phyloP scores from a whole-genome alignment of 176 grass and related monocot genomes.

The Phyllostachys edulis region DNA sequence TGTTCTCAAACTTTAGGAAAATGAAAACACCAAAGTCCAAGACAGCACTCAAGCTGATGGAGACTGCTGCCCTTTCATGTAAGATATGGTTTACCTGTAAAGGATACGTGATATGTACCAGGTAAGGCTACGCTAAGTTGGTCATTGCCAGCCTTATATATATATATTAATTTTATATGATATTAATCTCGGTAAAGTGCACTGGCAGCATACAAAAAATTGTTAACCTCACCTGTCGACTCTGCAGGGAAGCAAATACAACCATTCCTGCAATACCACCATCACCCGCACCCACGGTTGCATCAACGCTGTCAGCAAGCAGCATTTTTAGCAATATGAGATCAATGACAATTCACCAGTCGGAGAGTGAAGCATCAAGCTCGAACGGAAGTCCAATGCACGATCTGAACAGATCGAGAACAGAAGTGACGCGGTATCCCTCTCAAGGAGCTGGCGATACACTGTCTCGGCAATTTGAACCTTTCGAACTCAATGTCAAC shows the following conservation, averaged over 20 bases:
- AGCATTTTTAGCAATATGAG: constrained; percentile 39
- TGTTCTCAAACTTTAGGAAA: constrained; percentile 42
- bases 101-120: constrained; percentile 58
- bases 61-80: constrained; percentile 47
- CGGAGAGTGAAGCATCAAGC: constrained; percentile 31
- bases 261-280: constrained; percentile 32
- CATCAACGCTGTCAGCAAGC: constrained; percentile 29
- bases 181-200: not conserved
- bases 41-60: constrained; percentile 57
- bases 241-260: constrained; percentile 52
- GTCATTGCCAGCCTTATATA: not conserved
- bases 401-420: constrained; percentile 31
- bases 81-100: constrained; percentile 89
- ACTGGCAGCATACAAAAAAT: not conserved
- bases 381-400: constrained; percentile 30
- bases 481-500: not conserved
- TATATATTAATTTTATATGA: too few species aligned
- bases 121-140: constrained; percentile 35
- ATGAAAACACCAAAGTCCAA: constrained; percentile 60
- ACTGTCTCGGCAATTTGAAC: constrained; percentile 16
- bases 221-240: constrained; percentile 17
- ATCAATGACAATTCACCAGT: constrained; percentile 26
- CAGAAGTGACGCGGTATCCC: constrained; percentile 9
- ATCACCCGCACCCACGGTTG: constrained; percentile 33
- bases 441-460: constrained; percentile 4